These are phyloP conservation scores for Exidia glandulosa DNA, from an alignment of 768 basidiomycete species.

Conservation along the genomic window DNA sequence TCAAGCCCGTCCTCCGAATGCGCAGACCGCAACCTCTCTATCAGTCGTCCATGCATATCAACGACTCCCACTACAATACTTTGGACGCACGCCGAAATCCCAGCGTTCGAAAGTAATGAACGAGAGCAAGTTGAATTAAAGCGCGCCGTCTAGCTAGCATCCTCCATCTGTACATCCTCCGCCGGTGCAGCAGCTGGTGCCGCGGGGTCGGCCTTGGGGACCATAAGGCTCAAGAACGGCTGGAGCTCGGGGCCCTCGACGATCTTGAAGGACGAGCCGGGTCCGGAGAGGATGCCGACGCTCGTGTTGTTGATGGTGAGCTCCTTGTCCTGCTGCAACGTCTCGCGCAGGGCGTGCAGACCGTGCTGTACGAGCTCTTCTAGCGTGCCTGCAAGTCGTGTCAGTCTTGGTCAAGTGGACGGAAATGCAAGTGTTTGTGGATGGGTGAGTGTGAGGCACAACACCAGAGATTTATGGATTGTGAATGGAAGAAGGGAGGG, in stretches of 20 bases:
- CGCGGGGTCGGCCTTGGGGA: constrained; percentile 44
- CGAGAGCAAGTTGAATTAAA: no score
- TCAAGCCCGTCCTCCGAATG: no score
- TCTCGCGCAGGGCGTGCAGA: constrained; percentile 88
- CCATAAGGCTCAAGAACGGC: constrained; percentile 68
- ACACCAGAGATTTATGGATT: no score
- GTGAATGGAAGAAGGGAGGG: no score
- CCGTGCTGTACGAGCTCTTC: constrained; percentile 89
- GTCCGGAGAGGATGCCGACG: constrained; percentile 76
- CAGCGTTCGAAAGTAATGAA: no score
- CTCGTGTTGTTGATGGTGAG: constrained; percentile 89
- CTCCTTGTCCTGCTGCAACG: constrained; percentile 97
- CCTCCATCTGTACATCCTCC: constrained; percentile 82
- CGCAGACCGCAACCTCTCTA: no score
- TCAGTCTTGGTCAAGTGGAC: background rate
- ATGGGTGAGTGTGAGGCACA: background rate
- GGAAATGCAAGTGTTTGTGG: background rate
- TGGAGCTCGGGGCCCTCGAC: constrained; percentile 74
- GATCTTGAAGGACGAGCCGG: constrained; percentile 66
- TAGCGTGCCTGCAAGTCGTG: constrained; percentile 46
- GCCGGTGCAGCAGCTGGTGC: constrained; percentile 17
- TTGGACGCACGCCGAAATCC: no score
- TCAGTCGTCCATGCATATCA: no score
- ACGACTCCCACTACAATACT: no score
- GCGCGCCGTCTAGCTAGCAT: no score